Evolutionary conservation across 345 rosid species (phyloP).

Genomic region (Eucalyptus cladocalyx): DNA sequence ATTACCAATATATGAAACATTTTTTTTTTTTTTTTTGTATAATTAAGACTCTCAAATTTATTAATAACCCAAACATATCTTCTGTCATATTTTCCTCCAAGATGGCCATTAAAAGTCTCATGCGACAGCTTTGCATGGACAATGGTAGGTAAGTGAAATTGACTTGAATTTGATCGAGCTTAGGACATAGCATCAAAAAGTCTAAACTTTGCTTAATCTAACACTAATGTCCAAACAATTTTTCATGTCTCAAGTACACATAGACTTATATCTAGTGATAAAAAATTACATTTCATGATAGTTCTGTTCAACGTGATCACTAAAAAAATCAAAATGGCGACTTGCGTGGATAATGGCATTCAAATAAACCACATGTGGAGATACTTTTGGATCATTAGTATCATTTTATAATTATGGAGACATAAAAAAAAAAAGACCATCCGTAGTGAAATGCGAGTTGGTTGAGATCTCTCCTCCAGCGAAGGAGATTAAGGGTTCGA

Average conservation of each 20-base stretch:
- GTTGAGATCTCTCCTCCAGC: rapidly evolving
- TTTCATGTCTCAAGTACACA: not conserved
- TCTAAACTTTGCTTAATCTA: not conserved
- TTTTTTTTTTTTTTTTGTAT: not conserved
- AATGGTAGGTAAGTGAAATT: not conserved
- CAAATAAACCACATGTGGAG: not conserved
- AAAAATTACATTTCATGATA: not conserved
- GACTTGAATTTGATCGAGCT: not conserved
- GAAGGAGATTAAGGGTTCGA: too few relatives aligned
- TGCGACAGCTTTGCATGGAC: not conserved
- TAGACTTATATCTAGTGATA: not conserved
- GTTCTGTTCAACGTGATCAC: not conserved
- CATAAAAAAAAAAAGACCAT: too few relatives aligned
- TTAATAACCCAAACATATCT: not conserved
- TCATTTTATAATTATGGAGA: not conserved
- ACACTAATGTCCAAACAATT: not conserved
- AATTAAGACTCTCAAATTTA: not conserved
- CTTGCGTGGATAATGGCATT: not conserved
- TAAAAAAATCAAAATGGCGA: not conserved
- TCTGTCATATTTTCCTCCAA: not conserved
- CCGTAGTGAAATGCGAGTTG: too few relatives aligned
- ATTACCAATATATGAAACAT: not conserved
- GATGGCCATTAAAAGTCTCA: not conserved
- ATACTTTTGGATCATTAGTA: not conserved
- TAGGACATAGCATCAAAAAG: not conserved